Percentiles rank a stretch among this genome's conserved stretches.
Conservation (phyloP, 306 rosid genomes). For the Gynostemma pentaphyllum region DNA sequence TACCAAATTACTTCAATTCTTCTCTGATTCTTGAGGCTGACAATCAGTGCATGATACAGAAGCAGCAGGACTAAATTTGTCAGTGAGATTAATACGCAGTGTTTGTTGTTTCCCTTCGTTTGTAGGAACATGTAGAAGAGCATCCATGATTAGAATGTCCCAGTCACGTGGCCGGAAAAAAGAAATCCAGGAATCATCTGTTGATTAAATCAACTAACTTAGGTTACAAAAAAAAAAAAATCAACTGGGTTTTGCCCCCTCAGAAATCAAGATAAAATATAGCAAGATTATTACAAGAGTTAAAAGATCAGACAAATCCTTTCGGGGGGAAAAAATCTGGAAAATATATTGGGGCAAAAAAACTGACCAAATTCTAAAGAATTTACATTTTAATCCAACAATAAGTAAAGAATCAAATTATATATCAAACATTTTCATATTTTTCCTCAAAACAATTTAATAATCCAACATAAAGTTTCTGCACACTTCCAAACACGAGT, state of each 20-base stretch:
- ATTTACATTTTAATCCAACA: no score
- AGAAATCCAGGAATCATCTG: slow-evolving; percentile 74
- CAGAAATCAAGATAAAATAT: background rate
- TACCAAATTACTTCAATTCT: slow-evolving; percentile 18
- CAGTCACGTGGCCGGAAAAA: slow-evolving; percentile 59
- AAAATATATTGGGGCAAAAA: background rate
- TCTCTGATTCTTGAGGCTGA: slow-evolving; percentile 20
- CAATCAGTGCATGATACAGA: slow-evolving; percentile 36
- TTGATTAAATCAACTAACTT: background rate
- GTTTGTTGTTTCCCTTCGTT: slow-evolving; percentile 59
- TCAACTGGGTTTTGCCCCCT: background rate
- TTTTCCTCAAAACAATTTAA: background rate
- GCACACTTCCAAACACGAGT: no score
- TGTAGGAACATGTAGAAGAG: slow-evolving; percentile 75
- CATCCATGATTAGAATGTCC: slow-evolving; percentile 86
- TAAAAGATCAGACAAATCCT: background rate
- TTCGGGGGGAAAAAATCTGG: background rate
- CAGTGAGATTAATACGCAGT: slow-evolving; percentile 46
- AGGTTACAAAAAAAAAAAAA: background rate
- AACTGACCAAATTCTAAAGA: background rate
- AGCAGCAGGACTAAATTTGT: slow-evolving; percentile 26
- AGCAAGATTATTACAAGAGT: background rate
- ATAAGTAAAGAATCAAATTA: background rate
- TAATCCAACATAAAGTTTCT: background rate
- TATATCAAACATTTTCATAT: background rate